Conservation (phyloP, 345 rosid genomes). For the Eucalyptus curtisii region DNA sequence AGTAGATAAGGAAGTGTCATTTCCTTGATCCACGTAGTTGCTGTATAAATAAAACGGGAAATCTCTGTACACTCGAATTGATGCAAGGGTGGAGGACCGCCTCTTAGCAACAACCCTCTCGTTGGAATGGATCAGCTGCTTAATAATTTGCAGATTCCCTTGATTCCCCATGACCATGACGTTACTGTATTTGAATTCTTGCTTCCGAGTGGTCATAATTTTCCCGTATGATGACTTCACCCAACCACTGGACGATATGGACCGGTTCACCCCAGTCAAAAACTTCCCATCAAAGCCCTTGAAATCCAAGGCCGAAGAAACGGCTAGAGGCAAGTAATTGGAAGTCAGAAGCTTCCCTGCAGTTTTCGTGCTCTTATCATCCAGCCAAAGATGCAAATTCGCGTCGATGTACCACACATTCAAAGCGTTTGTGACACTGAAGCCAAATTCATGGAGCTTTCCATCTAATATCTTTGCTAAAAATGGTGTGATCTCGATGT, state of each 20-base stretch:
- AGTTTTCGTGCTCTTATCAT: conserved; percentile 19
- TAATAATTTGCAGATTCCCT: conserved; percentile 43
- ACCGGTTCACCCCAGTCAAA: conserved; percentile 37
- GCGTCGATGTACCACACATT: conserved; percentile 80
- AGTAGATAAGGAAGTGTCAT: conserved; percentile 11
- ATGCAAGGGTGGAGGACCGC: conserved; percentile 3
- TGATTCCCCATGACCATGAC: conserved; percentile 38
- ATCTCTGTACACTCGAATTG: conserved; percentile 21
- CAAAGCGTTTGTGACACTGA: conserved; percentile 65
- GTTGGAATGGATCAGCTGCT: conserved; percentile 44
- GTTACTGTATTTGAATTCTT: conserved; percentile 42
- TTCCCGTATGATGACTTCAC: conserved; percentile 60
- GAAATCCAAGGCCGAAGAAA: conserved; percentile 21
- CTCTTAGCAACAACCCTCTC: conserved; percentile 26
- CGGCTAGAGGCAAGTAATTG: conserved; percentile 13
- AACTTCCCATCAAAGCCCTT: conserved; percentile 51
- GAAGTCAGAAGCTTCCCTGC: conserved; percentile 44
- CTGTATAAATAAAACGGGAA: conserved; percentile 33
- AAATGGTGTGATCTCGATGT: conserved; percentile 65
- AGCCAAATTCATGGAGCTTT: conserved; percentile 36
- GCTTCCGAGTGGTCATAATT: conserved; percentile 29
- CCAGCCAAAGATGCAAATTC: conserved; percentile 90
- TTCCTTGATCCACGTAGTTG: conserved; percentile 17
- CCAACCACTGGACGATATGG: conserved; percentile 43
- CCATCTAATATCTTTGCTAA: conserved; percentile 67